Percentiles rank a stretch among this genome's conserved stretches.
Conservation (phyloP, 148 eudicot genomes). For the Rhododendron kiyosumense region DNA sequence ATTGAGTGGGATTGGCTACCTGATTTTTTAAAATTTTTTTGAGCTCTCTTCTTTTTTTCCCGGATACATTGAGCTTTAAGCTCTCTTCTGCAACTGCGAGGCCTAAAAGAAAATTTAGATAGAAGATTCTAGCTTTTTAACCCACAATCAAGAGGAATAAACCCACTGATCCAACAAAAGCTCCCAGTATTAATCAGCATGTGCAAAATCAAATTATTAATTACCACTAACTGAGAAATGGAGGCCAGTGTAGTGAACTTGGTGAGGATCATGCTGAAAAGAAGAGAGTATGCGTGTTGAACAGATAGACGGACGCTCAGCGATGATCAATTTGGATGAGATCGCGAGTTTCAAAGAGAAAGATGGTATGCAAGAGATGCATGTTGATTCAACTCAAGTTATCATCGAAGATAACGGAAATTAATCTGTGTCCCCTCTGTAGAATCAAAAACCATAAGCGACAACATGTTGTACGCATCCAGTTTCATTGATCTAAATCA, state of each 20-base stretch:
- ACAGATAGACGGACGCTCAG: background rate
- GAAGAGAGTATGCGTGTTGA: background rate
- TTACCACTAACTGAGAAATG: no score
- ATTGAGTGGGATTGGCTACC: no score
- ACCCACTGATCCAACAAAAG: background rate
- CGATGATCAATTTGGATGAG: background rate
- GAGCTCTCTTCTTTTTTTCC: background rate
- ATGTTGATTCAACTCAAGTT: slow-evolving; percentile 10
- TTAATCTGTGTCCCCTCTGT: background rate
- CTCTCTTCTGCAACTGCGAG: background rate
- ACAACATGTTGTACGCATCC: background rate
- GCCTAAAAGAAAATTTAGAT: slow-evolving; percentile 20
- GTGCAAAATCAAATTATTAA: slow-evolving; percentile 13
- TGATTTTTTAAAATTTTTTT: no score
- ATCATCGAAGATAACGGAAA: background rate
- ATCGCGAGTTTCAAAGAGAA: slow-evolving; percentile 10
- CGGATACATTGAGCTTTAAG: no score
- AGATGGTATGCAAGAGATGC: slow-evolving; percentile 11
- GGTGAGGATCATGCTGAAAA: background rate
- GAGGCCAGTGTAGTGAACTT: background rate
- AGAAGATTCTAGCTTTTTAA: background rate
- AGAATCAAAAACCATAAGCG: background rate
- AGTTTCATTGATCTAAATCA: background rate
- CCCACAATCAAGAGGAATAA: slow-evolving; percentile 9
- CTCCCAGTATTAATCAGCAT: slow-evolving; percentile 5